Conservation (phyloP, 2,329 filamentous ascomycete genomes). For the Clonostachys rosea region DNA sequence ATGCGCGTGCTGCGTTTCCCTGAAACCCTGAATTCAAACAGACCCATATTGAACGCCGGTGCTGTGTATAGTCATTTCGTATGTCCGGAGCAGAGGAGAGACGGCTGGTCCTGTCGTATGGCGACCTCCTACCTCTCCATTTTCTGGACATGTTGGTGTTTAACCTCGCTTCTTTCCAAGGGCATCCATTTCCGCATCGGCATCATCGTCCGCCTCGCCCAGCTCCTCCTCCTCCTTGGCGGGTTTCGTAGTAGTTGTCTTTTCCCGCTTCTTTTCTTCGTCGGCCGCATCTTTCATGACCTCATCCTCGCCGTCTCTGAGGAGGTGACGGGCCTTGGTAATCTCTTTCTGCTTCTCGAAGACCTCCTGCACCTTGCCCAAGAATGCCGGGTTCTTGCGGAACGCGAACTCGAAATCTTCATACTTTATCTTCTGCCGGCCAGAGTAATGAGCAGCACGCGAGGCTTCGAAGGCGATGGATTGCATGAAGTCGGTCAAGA, state of each 20-base stretch:
- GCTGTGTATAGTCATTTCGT: too few relatives aligned
- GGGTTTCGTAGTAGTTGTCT: constrained; percentile 9
- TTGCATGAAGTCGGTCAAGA: constrained; percentile 94
- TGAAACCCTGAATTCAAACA: too few relatives aligned
- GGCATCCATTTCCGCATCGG: constrained; percentile 32
- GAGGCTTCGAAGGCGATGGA: constrained; percentile 89
- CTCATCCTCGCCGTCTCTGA: constrained; percentile 64
- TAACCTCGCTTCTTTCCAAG: constrained; percentile 29
- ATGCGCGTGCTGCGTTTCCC: too few relatives aligned
- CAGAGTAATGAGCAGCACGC: constrained; percentile 76
- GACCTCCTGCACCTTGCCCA: constrained; percentile 86
- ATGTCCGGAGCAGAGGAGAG: too few relatives aligned
- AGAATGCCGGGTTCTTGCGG: constrained; percentile 75
- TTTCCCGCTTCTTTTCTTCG: constrained; percentile 32
- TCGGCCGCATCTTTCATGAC: constrained; percentile 51
- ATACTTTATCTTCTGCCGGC: constrained; percentile 94
- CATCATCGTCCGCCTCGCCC: constrained; percentile 47
- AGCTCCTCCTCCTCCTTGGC: constrained; percentile 38
- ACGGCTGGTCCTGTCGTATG: too few relatives aligned
- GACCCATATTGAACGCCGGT: too few relatives aligned
- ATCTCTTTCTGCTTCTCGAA: constrained; percentile 84
- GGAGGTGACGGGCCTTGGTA: constrained; percentile 74
- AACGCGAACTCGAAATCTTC: constrained; percentile 97
- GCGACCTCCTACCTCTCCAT: too few relatives aligned
- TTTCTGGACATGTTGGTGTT: background rate